These are phyloP conservation scores for Pleurotus tuoliensis DNA, from an alignment of 768 basidiomycete genomes.

Conservation along the genomic window DNA sequence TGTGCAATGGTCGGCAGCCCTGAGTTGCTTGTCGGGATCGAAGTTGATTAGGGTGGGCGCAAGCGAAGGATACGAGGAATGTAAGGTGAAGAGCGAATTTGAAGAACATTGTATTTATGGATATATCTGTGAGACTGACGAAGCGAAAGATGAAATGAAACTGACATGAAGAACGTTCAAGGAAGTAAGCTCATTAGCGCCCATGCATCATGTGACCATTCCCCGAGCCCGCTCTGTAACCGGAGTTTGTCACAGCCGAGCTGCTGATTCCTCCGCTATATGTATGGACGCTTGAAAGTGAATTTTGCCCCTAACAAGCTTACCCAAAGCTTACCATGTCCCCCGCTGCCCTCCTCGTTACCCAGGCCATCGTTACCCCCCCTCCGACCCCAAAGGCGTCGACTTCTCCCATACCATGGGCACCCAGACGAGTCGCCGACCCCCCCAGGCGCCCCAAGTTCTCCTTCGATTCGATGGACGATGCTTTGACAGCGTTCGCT, in stretches of 20 bases:
- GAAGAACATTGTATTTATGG: not conserved
- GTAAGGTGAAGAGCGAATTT: not conserved
- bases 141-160: not conserved
- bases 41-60: not conserved
- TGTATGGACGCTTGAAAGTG: too few species aligned
- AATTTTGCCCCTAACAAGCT: not conserved
- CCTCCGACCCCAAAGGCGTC: conserved; percentile 15
- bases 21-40: not conserved
- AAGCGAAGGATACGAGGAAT: not conserved
- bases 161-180: not conserved
- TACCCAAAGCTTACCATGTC: conserved; percentile 9
- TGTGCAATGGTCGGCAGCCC: conserved; percentile 23
- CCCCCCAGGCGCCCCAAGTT: conserved; percentile 38
- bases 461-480: conserved; percentile 76
- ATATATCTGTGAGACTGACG: not conserved
- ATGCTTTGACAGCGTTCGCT: conserved; percentile 71
- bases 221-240: not conserved
- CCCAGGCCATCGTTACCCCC: not conserved
- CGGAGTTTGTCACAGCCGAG: conserved; percentile 5
- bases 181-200: not conserved
- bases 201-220: not conserved
- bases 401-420: conserved; percentile 22
- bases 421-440: conserved; percentile 28
- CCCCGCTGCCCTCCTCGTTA: not conserved
- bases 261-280: not conserved